phyloP scores from a whole-genome alignment of 2,329 filamentous ascomycete species.

The Microdochium nivale region DNA sequence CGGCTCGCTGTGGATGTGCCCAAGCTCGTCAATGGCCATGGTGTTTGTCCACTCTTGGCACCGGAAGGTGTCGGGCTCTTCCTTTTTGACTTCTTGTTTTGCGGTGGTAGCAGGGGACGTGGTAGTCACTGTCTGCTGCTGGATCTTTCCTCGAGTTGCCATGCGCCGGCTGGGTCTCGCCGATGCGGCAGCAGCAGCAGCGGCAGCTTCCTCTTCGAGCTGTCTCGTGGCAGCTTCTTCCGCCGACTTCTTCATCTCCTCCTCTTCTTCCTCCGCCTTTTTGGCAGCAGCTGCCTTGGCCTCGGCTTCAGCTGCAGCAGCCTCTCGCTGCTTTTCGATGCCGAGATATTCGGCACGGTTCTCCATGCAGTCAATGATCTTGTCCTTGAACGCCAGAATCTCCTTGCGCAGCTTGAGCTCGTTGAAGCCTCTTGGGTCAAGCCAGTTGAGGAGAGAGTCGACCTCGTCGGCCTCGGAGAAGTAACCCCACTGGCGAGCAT shows the following conservation, averaged over 20 bases:
- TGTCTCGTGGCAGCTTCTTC: background rate
- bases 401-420: slow-evolving; percentile 87
- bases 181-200: background rate
- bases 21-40: slow-evolving; percentile 46
- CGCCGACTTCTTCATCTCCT: slow-evolving; percentile 7
- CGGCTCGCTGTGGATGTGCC: slow-evolving; percentile 47
- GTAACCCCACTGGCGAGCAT: slow-evolving; percentile 82
- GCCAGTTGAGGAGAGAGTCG: slow-evolving; percentile 74
- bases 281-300: slow-evolving; percentile 1
- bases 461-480: slow-evolving; percentile 74
- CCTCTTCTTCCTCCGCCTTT: slow-evolving; percentile 11
- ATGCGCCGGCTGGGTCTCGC: background rate
- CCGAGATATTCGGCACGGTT: slow-evolving; percentile 65
- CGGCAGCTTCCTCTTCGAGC: background rate
- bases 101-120: background rate
- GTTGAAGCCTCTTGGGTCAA: slow-evolving; percentile 78
- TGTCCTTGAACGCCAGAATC: slow-evolving; percentile 64
- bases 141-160: background rate
- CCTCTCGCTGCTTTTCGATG: slow-evolving; percentile 21
- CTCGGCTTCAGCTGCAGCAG: slow-evolving; percentile 19
- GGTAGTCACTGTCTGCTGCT: background rate
- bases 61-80: slow-evolving; percentile 34
- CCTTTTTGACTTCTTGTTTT: background rate
- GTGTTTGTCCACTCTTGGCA: slow-evolving; percentile 49
- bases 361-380: slow-evolving; percentile 72